Conservation (phyloP, 441 rosid species). For the Croton laevigatus region DNA sequence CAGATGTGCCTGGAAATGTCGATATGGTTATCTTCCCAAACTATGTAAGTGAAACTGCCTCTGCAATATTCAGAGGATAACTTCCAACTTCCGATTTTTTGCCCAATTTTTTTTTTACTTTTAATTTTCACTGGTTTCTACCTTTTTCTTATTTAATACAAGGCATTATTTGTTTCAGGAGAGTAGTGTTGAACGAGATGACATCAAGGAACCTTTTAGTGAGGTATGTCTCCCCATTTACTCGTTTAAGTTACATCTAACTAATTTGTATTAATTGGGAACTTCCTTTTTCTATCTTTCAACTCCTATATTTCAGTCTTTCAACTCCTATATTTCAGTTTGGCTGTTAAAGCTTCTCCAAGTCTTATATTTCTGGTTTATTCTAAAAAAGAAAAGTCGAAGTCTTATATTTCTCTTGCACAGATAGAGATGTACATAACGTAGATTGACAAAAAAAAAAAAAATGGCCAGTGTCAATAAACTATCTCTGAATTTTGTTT, state of each 20-base stretch:
- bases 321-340: too few relatives aligned
- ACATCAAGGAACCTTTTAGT: constrained; percentile 78
- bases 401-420: neutral
- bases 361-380: neutral
- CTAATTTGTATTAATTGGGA: neutral
- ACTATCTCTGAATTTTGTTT: neutral
- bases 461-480: neutral
- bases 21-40: constrained; percentile 84
- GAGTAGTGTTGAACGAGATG: constrained; percentile 82
- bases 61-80: constrained; percentile 6
- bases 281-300: neutral
- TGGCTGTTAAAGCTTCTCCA: constrained; percentile 2
- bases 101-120: constrained; percentile 1
- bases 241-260: neutral
- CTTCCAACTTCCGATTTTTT: neutral
- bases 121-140: constrained; percentile 7
- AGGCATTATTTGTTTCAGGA: constrained; percentile 51
- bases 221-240: constrained; percentile 47
- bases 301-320: neutral
- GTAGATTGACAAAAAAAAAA: neutral
- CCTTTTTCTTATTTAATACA: constrained; percentile 19
- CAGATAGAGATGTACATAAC: neutral
- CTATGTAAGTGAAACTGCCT: constrained; percentile 58
- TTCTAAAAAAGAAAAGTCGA: too few relatives aligned
- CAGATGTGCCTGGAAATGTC: constrained; percentile 59